phyloP scores from a whole-genome alignment of 2,329 filamentous ascomycete species.

The Pseudopithomyces maydicus region DNA sequence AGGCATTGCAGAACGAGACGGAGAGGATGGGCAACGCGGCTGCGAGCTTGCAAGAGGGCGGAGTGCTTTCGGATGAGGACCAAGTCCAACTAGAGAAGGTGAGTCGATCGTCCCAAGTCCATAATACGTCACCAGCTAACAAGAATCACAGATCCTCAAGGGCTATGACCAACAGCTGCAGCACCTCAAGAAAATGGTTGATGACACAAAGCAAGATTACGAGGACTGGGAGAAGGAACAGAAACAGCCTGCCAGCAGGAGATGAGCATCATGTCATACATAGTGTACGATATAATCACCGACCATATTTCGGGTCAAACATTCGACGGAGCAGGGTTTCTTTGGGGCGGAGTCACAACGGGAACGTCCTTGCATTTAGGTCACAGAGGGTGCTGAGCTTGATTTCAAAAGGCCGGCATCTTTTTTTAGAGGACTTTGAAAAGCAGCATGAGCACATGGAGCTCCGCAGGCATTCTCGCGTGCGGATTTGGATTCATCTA shows the following conservation, averaged over 20 bases:
- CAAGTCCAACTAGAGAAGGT: conserved; percentile 78
- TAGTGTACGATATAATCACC: conserved; percentile 7
- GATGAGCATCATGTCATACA: not conserved
- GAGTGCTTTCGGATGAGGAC: conserved; percentile 69
- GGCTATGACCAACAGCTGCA: conserved; percentile 80
- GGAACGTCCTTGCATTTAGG: too few relatives aligned
- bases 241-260: conserved; percentile 15
- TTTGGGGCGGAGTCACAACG: not conserved
- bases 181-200: conserved; percentile 72
- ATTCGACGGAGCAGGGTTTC: not conserved
- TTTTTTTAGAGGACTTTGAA: not conserved
- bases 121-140: conserved; percentile 15
- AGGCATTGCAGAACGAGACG: conserved; percentile 74
- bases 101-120: conserved; percentile 32
- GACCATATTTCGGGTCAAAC: not conserved
- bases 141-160: conserved; percentile 66
- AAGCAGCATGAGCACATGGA: not conserved
- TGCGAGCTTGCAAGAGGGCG: conserved; percentile 51
- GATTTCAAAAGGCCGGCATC: too few relatives aligned
- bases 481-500: conserved; percentile 7
- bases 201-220: conserved; percentile 63
- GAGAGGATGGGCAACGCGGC: conserved; percentile 64
- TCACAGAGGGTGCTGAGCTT: too few relatives aligned
- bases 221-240: conserved; percentile 56
- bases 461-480: not conserved